Percentiles rank a stretch among this genome's conserved stretches.
phyloP scores from a whole-genome alignment of 805 yeast species.

The Sungouiella thailandica region DNA sequence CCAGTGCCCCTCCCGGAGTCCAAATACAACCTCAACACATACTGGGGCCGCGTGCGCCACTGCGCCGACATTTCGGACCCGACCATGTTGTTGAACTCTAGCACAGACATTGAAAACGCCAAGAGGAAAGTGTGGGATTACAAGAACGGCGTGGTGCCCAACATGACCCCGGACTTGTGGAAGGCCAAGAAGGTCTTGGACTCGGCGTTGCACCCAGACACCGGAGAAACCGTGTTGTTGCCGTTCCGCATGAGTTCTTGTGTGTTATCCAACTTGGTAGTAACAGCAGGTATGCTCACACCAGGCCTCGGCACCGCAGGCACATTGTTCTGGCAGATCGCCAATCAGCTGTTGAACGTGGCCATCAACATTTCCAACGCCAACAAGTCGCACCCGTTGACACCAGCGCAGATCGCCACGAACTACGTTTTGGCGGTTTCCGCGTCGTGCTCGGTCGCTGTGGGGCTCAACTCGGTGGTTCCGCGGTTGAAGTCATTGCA shows the following conservation, averaged over 20 bases:
- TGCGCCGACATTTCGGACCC: conserved; percentile 94
- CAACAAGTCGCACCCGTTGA: conserved; percentile 87
- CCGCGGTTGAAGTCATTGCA: conserved; percentile 71
- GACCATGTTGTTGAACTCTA: conserved; percentile 71
- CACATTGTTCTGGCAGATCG: conserved; percentile 95
- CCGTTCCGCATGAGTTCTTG: conserved; percentile 98
- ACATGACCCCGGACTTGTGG: conserved; percentile 84
- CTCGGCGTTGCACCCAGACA: conserved; percentile 94
- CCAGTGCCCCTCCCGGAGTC: conserved; percentile 76
- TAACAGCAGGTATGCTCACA: conserved; percentile 96
- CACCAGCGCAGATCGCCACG: conserved; percentile 69
- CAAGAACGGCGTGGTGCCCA: conserved; percentile 58
- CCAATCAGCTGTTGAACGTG: conserved; percentile 94
- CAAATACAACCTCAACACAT: conserved; percentile 71
- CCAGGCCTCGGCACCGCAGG: conserved; percentile 89
- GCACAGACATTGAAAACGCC: conserved; percentile 58
- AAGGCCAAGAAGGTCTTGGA: conserved; percentile 80
- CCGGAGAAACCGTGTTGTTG: conserved; percentile 84
- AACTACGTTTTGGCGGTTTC: conserved; percentile 86
- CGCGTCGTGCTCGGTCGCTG: conserved; percentile 93
- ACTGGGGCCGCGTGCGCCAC: conserved; percentile 92
- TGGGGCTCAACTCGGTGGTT: conserved; percentile 88
- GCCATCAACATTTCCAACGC: conserved; percentile 96
- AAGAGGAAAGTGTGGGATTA: conserved; percentile 64
- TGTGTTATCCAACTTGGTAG: conserved; percentile 88